phyloP scores from a whole-genome alignment of 176 grass and related monocot genomes.

The Saccharum officinarum region DNA sequence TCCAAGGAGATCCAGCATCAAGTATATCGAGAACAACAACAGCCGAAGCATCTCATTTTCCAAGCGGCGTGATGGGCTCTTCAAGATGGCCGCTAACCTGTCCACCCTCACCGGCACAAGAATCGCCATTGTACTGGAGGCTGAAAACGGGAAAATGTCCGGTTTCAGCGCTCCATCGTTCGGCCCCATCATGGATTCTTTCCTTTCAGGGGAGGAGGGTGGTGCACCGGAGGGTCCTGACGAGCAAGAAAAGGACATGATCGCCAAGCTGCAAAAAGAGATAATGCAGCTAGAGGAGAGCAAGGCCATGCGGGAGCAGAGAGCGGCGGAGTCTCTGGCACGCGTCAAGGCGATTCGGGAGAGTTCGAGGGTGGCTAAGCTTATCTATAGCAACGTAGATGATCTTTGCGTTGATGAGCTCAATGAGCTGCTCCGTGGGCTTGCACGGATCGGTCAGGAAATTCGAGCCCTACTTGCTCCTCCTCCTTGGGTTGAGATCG shows the following conservation, averaged over 20 bases:
- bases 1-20: background rate
- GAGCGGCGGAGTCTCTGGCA: background rate
- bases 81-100: background rate
- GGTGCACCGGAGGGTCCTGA: background rate
- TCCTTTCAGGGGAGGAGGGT: background rate
- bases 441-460: background rate
- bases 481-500: background rate
- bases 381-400: background rate
- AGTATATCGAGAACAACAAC: background rate
- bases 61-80: background rate
- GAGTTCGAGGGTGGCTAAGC: background rate
- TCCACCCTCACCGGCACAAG: background rate
- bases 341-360: background rate
- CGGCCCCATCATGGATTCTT: background rate
- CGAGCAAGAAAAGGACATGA: background rate
- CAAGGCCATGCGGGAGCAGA: background rate
- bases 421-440: background rate
- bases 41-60: background rate
- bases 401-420: background rate
- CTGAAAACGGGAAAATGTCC: background rate
- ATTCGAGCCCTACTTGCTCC: background rate
- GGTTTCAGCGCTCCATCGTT: background rate
- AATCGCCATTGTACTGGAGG: background rate
- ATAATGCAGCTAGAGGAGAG: background rate
- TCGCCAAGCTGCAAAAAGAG: background rate